phyloP scores from a whole-genome alignment of 2,329 filamentous ascomycete genomes.

The Juglanconis oblonga region DNA sequence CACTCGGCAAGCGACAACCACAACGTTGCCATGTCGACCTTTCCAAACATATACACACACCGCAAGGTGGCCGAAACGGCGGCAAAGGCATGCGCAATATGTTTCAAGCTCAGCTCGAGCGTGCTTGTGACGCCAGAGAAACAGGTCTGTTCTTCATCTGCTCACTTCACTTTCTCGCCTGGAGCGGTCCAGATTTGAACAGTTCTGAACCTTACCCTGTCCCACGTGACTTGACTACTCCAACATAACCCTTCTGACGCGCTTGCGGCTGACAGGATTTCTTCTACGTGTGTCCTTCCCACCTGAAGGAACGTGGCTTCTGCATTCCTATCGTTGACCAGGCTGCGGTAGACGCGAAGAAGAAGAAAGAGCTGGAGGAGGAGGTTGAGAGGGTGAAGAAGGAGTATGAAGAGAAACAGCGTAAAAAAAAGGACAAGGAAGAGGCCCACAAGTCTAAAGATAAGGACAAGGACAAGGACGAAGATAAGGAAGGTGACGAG shows the following conservation, averaged over 20 bases:
- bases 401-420: slow-evolving; percentile 73
- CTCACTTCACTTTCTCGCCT: slow-evolving; percentile 7
- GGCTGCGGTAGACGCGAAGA: slow-evolving; percentile 60
- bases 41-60: slow-evolving; percentile 80
- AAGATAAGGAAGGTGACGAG: slow-evolving; percentile 34
- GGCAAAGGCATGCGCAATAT: slow-evolving; percentile 83
- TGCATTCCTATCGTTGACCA: slow-evolving; percentile 72
- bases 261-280: slow-evolving; percentile 56
- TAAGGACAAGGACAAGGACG: slow-evolving; percentile 43
- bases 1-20: not conserved
- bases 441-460: slow-evolving; percentile 54
- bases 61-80: slow-evolving; percentile 83
- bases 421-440: slow-evolving; percentile 66
- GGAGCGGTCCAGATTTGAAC: not conserved
- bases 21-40: slow-evolving; percentile 39
- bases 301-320: slow-evolving; percentile 81
- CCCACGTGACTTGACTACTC: too few relatives aligned
- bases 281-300: slow-evolving; percentile 84
- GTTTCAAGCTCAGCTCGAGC: slow-evolving; percentile 82
- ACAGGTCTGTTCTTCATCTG: slow-evolving; percentile 57
- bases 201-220: too few relatives aligned
- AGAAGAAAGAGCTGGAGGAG: slow-evolving; percentile 63
- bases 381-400: slow-evolving; percentile 66
- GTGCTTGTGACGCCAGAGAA: slow-evolving; percentile 88
- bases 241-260: too few relatives aligned